Evolutionary conservation across 345 rosid genomes (phyloP).

Genomic region (Aurinia saxatilis): DNA sequence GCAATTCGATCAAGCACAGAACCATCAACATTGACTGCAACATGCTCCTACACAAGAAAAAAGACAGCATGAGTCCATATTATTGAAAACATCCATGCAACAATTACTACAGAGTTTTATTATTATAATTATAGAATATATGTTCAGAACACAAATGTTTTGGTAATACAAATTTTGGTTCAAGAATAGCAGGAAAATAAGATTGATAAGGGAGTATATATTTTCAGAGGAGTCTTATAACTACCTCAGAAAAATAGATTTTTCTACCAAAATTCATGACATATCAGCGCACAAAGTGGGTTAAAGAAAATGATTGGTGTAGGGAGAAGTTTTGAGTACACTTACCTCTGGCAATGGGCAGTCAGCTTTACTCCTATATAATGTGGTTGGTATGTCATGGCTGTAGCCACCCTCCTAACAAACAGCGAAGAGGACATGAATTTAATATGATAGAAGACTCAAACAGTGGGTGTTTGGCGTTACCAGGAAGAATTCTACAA

Average conservation of each 20-base stretch:
- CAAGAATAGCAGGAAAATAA: background rate
- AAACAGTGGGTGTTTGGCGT: background rate
- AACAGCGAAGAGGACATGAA: background rate
- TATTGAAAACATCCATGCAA: background rate
- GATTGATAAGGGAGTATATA: background rate
- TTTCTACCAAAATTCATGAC: background rate
- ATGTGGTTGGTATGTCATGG: conserved; percentile 93
- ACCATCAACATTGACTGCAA: conserved; percentile 86
- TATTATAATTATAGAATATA: background rate
- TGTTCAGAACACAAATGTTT: background rate
- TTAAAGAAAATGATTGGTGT: no score
- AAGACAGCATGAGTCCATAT: conserved; percentile 5
- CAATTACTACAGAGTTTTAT: background rate
- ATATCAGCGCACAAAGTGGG: background rate
- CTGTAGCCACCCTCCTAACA: conserved; percentile 77
- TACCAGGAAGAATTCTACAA: background rate
- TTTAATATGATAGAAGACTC: background rate
- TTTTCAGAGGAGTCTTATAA: background rate
- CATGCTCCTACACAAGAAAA: conserved; percentile 62
- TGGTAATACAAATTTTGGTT: background rate
- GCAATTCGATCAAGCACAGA: conserved; percentile 96
- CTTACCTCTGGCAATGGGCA: conserved; percentile 89
- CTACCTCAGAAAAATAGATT: background rate
- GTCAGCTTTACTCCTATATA: conserved; percentile 95
- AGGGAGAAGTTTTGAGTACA: conserved; percentile 1